phyloP scores from a whole-genome alignment of 169 alveolate genomes.

The Amoebophrya sp. region DNA sequence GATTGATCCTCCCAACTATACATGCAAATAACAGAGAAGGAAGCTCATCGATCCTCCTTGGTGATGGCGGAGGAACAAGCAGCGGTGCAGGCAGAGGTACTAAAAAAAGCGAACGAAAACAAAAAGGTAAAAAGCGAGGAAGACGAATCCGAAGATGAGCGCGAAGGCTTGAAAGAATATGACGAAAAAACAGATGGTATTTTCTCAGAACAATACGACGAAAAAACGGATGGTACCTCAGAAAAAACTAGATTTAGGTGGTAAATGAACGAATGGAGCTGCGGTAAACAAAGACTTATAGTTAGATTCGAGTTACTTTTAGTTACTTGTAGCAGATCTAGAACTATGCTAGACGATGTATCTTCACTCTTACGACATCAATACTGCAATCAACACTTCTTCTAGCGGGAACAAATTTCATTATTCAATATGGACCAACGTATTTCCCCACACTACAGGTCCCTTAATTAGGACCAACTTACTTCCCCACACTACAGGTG shows the following conservation, averaged over 20 bases:
- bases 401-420: background rate
- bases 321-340: no score
- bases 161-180: background rate
- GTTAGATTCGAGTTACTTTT: no score
- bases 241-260: no score
- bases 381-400: no score
- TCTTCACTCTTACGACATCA: no score
- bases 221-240: no score
- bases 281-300: no score
- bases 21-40: background rate
- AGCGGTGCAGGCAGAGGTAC: conserved; percentile 5
- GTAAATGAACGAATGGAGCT: no score
- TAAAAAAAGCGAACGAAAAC: background rate
- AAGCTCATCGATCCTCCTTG: background rate
- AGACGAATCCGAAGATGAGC: background rate
- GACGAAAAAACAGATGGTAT: background rate
- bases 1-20: background rate
- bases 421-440: background rate
- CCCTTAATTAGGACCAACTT: background rate
- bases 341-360: no score
- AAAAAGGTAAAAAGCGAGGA: background rate
- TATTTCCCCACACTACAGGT: no score
- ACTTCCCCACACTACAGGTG: background rate
- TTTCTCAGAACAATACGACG: no score
- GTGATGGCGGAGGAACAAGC: background rate